These are phyloP conservation scores for Vitellaria paradoxa DNA, from an alignment of 179 eudicot genomes.

Conservation along the genomic window DNA sequence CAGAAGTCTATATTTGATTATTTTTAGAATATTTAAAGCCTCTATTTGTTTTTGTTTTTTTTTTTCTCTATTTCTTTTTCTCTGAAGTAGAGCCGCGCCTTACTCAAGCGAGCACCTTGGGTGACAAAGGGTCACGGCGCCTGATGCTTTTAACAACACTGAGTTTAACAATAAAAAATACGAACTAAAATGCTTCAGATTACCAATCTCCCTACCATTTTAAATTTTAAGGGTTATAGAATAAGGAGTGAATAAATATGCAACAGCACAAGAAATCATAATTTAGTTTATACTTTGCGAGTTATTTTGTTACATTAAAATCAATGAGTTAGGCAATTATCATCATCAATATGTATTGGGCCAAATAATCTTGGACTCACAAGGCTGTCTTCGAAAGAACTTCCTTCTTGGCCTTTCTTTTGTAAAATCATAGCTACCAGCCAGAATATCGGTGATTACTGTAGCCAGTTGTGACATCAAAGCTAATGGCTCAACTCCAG, in stretches of 20 bases:
- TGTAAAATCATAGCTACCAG: slow-evolving; percentile 76
- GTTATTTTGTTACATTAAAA: neutral
- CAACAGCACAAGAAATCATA: neutral
- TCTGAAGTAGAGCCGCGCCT: too few relatives aligned
- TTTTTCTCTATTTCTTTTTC: too few relatives aligned
- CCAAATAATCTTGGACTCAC: slow-evolving; percentile 45
- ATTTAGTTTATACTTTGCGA: neutral
- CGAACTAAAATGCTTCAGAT: neutral
- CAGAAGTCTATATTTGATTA: too few relatives aligned
- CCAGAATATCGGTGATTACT: slow-evolving; percentile 89
- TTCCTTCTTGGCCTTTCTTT: slow-evolving; percentile 67
- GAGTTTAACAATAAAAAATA: neutral
- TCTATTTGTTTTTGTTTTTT: too few relatives aligned
- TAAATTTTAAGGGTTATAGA: neutral
- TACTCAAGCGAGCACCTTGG: too few relatives aligned
- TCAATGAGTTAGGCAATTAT: neutral
- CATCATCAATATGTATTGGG: neutral
- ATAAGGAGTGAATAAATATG: neutral
- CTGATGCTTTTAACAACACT: too few relatives aligned
- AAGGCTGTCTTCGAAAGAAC: slow-evolving; percentile 74
- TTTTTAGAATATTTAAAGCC: too few relatives aligned
- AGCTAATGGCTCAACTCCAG: slow-evolving; percentile 90
- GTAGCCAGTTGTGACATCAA: slow-evolving; percentile 98
- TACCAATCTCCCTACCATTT: neutral
- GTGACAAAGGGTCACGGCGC: too few relatives aligned